Evolutionary conservation across 2,329 filamentous ascomycete genomes (phyloP).

Genomic region (Colletotrichum acutatum): DNA sequence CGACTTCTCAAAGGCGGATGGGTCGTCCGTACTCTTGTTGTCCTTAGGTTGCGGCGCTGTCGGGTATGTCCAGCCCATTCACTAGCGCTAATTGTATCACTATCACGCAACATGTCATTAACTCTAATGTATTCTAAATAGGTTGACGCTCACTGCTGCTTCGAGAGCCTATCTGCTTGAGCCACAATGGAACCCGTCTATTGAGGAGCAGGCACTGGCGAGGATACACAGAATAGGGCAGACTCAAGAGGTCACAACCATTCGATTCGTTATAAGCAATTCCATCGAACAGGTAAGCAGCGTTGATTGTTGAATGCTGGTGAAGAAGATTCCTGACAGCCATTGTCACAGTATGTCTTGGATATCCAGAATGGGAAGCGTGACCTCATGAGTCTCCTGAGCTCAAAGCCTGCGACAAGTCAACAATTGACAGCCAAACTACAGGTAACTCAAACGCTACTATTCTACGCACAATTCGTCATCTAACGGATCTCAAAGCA

Average conservation of each 20-base stretch:
- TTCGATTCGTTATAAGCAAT: neutral
- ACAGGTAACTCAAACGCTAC: neutral
- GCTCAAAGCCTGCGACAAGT: neutral
- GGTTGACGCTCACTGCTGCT: neutral
- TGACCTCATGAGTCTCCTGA: neutral
- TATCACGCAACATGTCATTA: neutral
- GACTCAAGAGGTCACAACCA: neutral
- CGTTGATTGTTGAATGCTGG: neutral
- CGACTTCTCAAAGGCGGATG: neutral
- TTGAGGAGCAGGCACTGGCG: neutral
- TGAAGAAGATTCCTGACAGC: neutral
- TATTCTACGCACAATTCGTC: rapidly evolving
- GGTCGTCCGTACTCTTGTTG: neutral
- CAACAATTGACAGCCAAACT: neutral
- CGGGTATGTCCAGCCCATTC: neutral
- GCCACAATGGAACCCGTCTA: neutral
- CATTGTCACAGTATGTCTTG: neutral
- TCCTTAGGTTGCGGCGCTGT: neutral
- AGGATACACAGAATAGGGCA: neutral
- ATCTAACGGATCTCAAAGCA: neutral
- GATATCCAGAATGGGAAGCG: neutral
- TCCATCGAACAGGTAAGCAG: neutral
- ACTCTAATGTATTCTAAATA: neutral
- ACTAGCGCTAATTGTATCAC: neutral
- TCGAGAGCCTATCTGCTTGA: neutral